Percentiles rank a stretch among this genome's conserved stretches.
Conservation (phyloP, 306 rosid genomes). For the Vigna angularis region DNA sequence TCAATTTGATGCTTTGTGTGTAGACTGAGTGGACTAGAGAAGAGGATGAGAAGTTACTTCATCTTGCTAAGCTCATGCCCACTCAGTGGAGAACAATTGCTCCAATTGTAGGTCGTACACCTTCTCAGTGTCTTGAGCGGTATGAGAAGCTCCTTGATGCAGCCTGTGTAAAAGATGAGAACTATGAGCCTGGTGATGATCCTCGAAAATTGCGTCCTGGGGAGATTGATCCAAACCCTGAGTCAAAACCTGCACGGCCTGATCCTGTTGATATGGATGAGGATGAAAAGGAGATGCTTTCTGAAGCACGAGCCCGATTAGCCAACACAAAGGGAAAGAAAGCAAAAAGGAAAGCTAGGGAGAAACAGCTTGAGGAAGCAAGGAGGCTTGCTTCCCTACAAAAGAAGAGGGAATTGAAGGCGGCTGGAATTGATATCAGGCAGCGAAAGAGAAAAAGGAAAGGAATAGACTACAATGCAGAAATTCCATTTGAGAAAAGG, state of each 20-base stretch:
- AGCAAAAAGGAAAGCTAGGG: constrained; percentile 84
- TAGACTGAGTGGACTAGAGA: constrained; percentile 97
- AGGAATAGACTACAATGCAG: constrained; percentile 91
- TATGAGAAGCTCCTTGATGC: constrained; percentile 94
- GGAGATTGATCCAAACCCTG: constrained; percentile 54
- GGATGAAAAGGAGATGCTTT: constrained; percentile 97
- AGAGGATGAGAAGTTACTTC: constrained; percentile 93
- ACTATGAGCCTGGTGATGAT: constrained; percentile 90
- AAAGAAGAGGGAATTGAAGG: constrained; percentile 88
- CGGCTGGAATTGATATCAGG: constrained; percentile 89
- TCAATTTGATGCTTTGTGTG: constrained; percentile 2
- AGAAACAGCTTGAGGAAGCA: constrained; percentile 96
- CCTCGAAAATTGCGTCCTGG: constrained; percentile 72
- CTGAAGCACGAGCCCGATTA: constrained; percentile 92
- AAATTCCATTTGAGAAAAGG: constrained; percentile 90
- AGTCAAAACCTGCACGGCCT: constrained; percentile 94
- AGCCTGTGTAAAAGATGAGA: constrained; percentile 90
- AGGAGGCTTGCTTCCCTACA: constrained; percentile 93
- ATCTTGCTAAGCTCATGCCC: constrained; percentile 97
- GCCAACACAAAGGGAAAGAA: constrained; percentile 95
- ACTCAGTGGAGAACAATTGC: constrained; percentile 95
- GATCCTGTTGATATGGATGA: constrained; percentile 98
- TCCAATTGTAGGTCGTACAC: constrained; percentile 93
- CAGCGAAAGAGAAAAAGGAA: constrained; percentile 85
- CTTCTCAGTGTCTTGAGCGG: constrained; percentile 91